Evolutionary conservation across 2,329 filamentous ascomycete genomes (phyloP).

Genomic region (Lasiodiplodia hormozganensis): DNA sequence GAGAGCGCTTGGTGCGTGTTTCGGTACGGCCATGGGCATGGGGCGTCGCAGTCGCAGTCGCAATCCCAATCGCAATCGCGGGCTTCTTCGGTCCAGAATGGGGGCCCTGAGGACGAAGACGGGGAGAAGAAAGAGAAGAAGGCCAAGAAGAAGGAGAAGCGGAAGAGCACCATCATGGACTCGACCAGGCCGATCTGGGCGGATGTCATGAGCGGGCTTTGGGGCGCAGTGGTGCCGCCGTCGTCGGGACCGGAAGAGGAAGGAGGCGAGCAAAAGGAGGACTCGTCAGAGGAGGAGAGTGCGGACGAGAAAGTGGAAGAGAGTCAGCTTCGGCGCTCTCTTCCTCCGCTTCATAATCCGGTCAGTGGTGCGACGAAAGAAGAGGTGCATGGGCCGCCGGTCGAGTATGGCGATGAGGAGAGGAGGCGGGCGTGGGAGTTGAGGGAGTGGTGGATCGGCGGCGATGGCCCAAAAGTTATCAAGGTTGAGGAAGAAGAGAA

Average conservation of each 20-base stretch:
- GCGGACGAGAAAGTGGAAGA: not conserved
- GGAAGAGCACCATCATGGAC: slow-evolving; percentile 1
- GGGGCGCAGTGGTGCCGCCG: not conserved
- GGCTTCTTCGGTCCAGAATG: not conserved
- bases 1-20: slow-evolving; percentile 58
- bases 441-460: slow-evolving; percentile 48
- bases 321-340: not conserved
- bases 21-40: slow-evolving; percentile 38
- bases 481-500: not conserved
- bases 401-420: slow-evolving; percentile 56
- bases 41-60: slow-evolving; percentile 17
- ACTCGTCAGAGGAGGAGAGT: not conserved
- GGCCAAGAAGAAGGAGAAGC: not conserved
- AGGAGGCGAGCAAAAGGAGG: slow-evolving; percentile 13
- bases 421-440: slow-evolving; percentile 49
- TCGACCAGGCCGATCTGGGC: slow-evolving; percentile 39
- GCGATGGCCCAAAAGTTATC: not conserved
- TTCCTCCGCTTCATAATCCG: not conserved
- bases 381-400: slow-evolving; percentile 54
- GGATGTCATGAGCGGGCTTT: slow-evolving; percentile 33
- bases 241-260: not conserved
- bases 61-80: not conserved
- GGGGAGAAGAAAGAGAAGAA: not conserved
- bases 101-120: not conserved
- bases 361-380: slow-evolving; percentile 40